These are phyloP conservation scores for Fusarium tuaranense DNA, from an alignment of 2,329 filamentous ascomycete species.

Conservation along the genomic window DNA sequence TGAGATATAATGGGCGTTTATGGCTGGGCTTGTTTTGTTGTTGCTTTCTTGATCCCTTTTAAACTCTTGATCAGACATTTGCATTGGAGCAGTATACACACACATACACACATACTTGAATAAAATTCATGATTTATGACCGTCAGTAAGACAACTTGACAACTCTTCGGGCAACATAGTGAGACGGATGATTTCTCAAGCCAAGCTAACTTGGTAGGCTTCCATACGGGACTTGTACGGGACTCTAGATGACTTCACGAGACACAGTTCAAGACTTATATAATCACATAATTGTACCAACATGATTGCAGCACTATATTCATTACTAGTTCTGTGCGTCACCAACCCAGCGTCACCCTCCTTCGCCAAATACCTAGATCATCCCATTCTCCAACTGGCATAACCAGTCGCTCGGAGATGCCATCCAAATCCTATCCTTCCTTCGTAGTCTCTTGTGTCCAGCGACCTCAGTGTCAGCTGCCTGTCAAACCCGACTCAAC, in stretches of 20 bases:
- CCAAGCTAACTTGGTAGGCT: neutral
- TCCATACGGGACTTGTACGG: neutral
- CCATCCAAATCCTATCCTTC: slow-evolving; percentile 24
- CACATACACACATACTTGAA: slow-evolving; percentile 16
- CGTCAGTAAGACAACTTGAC: neutral
- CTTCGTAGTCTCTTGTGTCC: slow-evolving; percentile 12
- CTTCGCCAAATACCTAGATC: slow-evolving; percentile 35
- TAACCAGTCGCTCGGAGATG: slow-evolving; percentile 21
- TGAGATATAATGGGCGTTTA: slow-evolving; percentile 37
- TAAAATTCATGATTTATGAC: slow-evolving; percentile 37
- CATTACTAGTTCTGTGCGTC: slow-evolving; percentile 47
- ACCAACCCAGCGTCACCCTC: slow-evolving; percentile 28
- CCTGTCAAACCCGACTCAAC: slow-evolving; percentile 27
- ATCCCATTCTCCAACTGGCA: slow-evolving; percentile 20
- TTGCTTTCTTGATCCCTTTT: slow-evolving; percentile 11
- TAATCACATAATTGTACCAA: neutral
- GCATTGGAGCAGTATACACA: slow-evolving; percentile 9
- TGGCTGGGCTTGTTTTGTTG: slow-evolving; percentile 23
- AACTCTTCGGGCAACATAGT: neutral
- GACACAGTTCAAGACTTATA: neutral
- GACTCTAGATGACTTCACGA: neutral
- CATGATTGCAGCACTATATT: slow-evolving; percentile 43
- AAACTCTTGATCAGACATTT: slow-evolving; percentile 17
- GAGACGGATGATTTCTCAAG: neutral
- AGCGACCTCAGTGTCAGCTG: slow-evolving; percentile 16